Evolutionary conservation across 2,329 filamentous ascomycete species (phyloP).

Genomic region (Fonsecaea multimorphosa): DNA sequence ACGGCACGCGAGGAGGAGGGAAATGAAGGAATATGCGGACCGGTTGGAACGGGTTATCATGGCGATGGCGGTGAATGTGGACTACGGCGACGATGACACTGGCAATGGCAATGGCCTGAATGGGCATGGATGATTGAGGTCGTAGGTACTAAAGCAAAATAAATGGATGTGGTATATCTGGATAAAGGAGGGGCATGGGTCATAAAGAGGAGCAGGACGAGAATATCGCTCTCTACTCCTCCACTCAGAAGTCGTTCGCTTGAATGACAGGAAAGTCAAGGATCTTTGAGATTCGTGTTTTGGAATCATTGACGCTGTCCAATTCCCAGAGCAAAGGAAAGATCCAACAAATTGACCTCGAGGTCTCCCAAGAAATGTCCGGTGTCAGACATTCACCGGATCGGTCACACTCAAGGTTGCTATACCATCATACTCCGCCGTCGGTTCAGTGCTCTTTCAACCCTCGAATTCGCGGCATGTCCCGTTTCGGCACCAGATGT

Average conservation of each 20-base stretch:
- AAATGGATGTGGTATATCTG: not conserved
- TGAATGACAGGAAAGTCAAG: conserved; percentile 1
- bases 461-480: conserved; percentile 12
- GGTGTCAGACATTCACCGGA: not conserved
- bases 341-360: conserved; percentile 12
- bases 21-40: conserved; percentile 50
- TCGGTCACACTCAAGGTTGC: not conserved
- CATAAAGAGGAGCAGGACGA: not conserved
- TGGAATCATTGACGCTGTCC: not conserved
- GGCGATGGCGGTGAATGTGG: conserved; percentile 38
- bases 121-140: conserved; percentile 18
- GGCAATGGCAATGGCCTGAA: conserved; percentile 5
- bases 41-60: conserved; percentile 49
- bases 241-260: conserved; percentile 4
- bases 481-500: not conserved
- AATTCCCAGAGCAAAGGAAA: not conserved
- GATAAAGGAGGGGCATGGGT: not conserved
- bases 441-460: conserved; percentile 34
- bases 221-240: not conserved
- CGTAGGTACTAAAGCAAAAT: no score
- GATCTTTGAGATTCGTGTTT: not conserved
- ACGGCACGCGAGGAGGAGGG: conserved; percentile 49
- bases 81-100: conserved; percentile 17
- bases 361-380: conserved; percentile 6
- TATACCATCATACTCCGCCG: conserved; percentile 39